These are phyloP conservation scores for Calocybe indica DNA, from an alignment of 768 basidiomycete genomes.

Conservation along the genomic window DNA sequence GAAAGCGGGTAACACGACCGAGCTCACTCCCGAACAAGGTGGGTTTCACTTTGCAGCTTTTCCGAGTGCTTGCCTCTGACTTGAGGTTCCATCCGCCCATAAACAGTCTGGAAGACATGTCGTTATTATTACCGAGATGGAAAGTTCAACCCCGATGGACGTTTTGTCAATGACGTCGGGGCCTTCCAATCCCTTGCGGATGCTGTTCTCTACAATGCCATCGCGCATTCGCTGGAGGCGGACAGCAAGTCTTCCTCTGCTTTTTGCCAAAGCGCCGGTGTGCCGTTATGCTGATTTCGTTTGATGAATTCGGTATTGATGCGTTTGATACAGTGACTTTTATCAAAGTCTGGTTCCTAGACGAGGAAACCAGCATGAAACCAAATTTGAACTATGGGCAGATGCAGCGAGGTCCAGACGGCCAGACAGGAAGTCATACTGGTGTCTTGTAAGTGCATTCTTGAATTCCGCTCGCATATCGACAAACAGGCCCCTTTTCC, in stretches of 20 bases:
- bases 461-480: not conserved
- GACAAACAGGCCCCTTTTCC: not conserved
- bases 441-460: constrained; percentile 42
- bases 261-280: constrained; percentile 39
- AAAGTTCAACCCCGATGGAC: constrained; percentile 58
- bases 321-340: constrained; percentile 27
- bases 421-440: constrained; percentile 38
- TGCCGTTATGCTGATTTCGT: constrained; percentile 3
- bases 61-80: not conserved
- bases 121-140: constrained; percentile 54
- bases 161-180: constrained; percentile 49
- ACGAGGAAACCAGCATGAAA: constrained; percentile 52
- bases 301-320: not conserved
- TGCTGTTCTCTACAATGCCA: constrained; percentile 54
- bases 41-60: constrained; percentile 5
- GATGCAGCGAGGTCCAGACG: constrained; percentile 35
- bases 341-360: constrained; percentile 57
- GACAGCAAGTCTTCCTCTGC: constrained; percentile 17
- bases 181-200: constrained; percentile 51
- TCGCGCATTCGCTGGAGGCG: constrained; percentile 46
- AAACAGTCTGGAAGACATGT: constrained; percentile 51
- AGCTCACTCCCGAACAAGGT: constrained; percentile 48
- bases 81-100: not conserved
- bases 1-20: constrained; percentile 50
- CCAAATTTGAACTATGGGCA: constrained; percentile 58